A percentile compares a stretch with the other conserved stretches of the same genome.
phyloP scores from a whole-genome alignment of 768 basidiomycete species.

The Leucocoprinus sp. region DNA sequence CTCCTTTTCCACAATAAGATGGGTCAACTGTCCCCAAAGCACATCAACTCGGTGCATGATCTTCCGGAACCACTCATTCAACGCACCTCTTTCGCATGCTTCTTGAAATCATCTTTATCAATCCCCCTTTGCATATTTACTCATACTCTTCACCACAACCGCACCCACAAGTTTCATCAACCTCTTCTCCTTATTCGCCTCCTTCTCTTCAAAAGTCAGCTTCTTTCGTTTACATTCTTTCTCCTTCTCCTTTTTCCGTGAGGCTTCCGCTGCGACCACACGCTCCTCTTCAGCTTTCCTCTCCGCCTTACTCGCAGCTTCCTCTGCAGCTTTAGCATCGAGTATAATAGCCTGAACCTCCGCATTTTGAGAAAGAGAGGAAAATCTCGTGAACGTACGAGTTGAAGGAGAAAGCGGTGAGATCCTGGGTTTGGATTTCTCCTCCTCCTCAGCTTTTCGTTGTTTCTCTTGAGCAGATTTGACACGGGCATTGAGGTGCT shows the following conservation, averaged over 20 bases:
- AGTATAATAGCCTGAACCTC: constrained; percentile 28
- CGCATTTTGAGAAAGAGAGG: constrained; percentile 12
- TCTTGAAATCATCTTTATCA: constrained; percentile 82
- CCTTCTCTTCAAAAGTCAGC: constrained; percentile 46
- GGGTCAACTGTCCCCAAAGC: constrained; percentile 57
- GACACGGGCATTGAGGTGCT: constrained; percentile 8
- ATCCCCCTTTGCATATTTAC: constrained; percentile 74
- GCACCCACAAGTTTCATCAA: constrained; percentile 77
- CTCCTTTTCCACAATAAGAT: constrained; percentile 88
- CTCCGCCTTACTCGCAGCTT: constrained; percentile 19
- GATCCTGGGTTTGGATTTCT: neutral
- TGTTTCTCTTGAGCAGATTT: constrained; percentile 8
- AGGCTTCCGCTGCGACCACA: constrained; percentile 21
- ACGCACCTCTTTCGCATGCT: constrained; percentile 87
- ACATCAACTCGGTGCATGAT: no score
- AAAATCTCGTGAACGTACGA: neutral
- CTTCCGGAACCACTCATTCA: no score
- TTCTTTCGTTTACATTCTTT: constrained; percentile 24
- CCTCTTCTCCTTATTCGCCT: constrained; percentile 72
- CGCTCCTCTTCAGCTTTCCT: constrained; percentile 17
- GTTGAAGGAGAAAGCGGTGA: neutral
- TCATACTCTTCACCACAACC: constrained; percentile 90
- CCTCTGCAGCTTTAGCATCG: constrained; percentile 23
- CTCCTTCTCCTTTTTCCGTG: constrained; percentile 23
- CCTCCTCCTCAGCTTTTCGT: neutral